Conservation (phyloP, 345 rosid species). For the Nephelium lappaceum region DNA sequence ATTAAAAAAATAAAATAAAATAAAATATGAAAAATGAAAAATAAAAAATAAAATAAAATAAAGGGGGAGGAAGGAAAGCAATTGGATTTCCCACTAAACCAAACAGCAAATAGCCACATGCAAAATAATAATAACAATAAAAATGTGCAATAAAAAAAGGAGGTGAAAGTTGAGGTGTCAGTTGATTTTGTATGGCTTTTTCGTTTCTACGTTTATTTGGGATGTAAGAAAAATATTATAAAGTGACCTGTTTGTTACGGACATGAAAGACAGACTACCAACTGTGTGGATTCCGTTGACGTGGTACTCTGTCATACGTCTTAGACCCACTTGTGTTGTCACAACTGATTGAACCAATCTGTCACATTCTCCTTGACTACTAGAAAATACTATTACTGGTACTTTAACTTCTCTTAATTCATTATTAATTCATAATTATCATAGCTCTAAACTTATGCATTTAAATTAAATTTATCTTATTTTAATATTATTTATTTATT, state of each 20-base stretch:
- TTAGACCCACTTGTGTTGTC: not conserved
- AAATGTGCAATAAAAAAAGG: not conserved
- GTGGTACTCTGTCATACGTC: slow-evolving; percentile 11
- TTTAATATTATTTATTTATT: too few relatives aligned
- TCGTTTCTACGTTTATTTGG: not conserved
- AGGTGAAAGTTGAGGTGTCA: slow-evolving; percentile 26
- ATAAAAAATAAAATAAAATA: too few relatives aligned
- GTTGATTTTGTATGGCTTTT: slow-evolving; percentile 31
- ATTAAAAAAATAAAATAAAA: too few relatives aligned
- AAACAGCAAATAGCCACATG: not conserved
- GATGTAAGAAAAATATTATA: not conserved
- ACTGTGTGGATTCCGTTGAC: slow-evolving; percentile 8
- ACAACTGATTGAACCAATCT: slow-evolving; percentile 17
- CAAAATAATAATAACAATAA: too few relatives aligned
- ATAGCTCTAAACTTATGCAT: not conserved
- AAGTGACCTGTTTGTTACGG: slow-evolving; percentile 16
- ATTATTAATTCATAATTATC: not conserved
- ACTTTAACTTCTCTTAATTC: not conserved
- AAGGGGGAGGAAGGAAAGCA: not conserved
- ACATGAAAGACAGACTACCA: slow-evolving; percentile 27
- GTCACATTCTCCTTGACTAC: slow-evolving; percentile 9
- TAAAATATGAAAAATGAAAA: too few relatives aligned
- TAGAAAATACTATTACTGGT: not conserved
- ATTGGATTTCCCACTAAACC: not conserved
- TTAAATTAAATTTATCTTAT: too few relatives aligned